These are phyloP conservation scores for Naegleria gruberi DNA, from an alignment of 208 protist genomes.

Conservation along the genomic window DNA sequence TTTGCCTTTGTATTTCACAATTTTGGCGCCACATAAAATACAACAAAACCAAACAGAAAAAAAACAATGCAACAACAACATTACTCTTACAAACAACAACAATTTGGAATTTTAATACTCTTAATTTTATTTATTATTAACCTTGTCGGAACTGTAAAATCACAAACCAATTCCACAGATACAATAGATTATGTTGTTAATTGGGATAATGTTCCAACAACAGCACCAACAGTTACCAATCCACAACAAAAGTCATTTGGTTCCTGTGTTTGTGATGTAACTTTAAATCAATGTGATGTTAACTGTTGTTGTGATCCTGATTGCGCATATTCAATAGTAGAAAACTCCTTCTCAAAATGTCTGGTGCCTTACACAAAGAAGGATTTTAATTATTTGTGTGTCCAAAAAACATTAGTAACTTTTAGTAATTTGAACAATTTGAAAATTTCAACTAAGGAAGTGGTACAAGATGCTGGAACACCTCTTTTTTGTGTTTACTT, in stretches of 20 bases:
- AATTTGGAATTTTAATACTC: too few relatives aligned
- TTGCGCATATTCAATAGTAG: not conserved
- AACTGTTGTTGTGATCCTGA: constrained; percentile 9
- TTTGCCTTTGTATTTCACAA: too few relatives aligned
- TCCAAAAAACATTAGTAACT: not conserved
- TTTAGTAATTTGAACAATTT: not conserved
- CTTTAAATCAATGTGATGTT: not conserved
- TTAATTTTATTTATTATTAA: too few relatives aligned
- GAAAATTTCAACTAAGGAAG: not conserved
- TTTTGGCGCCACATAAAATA: too few relatives aligned
- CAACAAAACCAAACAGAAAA: too few relatives aligned
- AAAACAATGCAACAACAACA: too few relatives aligned
- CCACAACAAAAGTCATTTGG: not conserved
- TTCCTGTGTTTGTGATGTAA: not conserved
- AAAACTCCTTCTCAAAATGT: not conserved
- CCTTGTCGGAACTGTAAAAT: too few relatives aligned
- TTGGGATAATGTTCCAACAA: not conserved
- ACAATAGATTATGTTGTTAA: not conserved
- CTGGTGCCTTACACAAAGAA: not conserved
- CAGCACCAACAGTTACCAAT: not conserved
- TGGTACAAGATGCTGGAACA: not conserved
- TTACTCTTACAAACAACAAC: too few relatives aligned
- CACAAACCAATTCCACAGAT: too few relatives aligned
- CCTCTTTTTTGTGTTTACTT: not conserved
- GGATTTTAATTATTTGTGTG: not conserved